These are phyloP conservation scores for Microcera coccophila DNA, from an alignment of 2,329 filamentous ascomycete species.

Conservation along the genomic window DNA sequence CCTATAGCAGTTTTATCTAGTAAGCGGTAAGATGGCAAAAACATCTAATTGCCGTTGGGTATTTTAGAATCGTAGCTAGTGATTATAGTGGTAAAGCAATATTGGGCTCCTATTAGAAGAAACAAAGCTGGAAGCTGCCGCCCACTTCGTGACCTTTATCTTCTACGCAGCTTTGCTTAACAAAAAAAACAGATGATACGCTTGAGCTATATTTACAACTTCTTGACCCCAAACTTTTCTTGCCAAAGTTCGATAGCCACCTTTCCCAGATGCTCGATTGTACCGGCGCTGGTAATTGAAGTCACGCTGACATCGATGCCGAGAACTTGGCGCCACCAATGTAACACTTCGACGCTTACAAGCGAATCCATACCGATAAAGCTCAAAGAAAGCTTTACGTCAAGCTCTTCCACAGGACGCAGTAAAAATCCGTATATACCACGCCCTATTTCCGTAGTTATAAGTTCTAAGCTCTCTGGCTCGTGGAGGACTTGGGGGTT, in stretches of 20 bases:
- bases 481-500: not conserved
- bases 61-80: no score
- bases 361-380: not conserved
- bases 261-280: not conserved
- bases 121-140: no score
- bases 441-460: not conserved
- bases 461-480: not conserved
- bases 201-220: no score
- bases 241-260: not conserved
- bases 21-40: no score
- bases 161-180: no score
- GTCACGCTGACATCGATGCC: not conserved
- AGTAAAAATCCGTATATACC: not conserved
- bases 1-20: no score
- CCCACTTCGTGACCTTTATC: no score
- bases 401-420: not conserved
- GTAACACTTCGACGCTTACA: not conserved
- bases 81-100: no score
- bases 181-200: no score
- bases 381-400: not conserved
- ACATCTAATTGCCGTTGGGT: no score
- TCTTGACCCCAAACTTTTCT: not conserved
- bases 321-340: not conserved
- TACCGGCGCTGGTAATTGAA: not conserved
- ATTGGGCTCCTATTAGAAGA: no score